phyloP scores from a whole-genome alignment of 1,284 basidiomycete genomes.

The Fomes fomentarius region DNA sequence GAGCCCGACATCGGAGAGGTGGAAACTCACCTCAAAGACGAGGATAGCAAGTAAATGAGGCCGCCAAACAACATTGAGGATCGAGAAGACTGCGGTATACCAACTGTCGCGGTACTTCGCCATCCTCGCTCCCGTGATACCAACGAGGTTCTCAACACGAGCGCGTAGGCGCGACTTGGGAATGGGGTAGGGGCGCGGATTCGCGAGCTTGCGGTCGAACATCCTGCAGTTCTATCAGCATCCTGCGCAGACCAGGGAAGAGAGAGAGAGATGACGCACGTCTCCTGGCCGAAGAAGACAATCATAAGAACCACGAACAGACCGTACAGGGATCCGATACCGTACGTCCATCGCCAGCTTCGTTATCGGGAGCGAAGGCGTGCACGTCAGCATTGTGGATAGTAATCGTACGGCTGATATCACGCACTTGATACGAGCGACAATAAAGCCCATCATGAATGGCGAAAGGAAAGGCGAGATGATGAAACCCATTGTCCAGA shows the following conservation, averaged over 20 bases:
- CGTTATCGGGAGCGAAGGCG: no score
- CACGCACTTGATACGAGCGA: conserved; percentile 53
- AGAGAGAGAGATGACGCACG: no score
- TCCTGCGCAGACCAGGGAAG: background rate
- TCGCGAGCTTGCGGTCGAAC: conserved; percentile 66
- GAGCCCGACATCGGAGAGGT: background rate
- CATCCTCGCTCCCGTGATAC: conserved; percentile 66
- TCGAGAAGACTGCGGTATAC: conserved; percentile 47
- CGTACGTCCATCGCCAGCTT: conserved; percentile 78
- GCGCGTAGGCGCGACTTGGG: conserved; percentile 50
- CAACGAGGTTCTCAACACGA: conserved; percentile 64
- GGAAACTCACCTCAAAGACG: conserved; percentile 54
- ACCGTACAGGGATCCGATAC: conserved; percentile 64
- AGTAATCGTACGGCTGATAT: no score
- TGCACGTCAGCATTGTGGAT: background rate
- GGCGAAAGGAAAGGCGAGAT: conserved; percentile 68
- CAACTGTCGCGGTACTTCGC: conserved; percentile 62
- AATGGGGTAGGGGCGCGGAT: conserved; percentile 42
- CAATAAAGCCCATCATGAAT: conserved; percentile 71
- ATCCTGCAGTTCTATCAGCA: conserved; percentile 44
- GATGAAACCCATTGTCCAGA: conserved; percentile 77
- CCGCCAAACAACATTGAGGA: conserved; percentile 62
- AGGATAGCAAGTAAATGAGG: conserved; percentile 62
- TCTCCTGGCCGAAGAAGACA: conserved; percentile 63
- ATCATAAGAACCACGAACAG: conserved; percentile 60